A percentile compares a stretch with the other conserved stretches of the same genome.
These are phyloP conservation scores for Oryza glaberrima DNA, from an alignment of 176 grass and related monocot species.

Conservation along the genomic window DNA sequence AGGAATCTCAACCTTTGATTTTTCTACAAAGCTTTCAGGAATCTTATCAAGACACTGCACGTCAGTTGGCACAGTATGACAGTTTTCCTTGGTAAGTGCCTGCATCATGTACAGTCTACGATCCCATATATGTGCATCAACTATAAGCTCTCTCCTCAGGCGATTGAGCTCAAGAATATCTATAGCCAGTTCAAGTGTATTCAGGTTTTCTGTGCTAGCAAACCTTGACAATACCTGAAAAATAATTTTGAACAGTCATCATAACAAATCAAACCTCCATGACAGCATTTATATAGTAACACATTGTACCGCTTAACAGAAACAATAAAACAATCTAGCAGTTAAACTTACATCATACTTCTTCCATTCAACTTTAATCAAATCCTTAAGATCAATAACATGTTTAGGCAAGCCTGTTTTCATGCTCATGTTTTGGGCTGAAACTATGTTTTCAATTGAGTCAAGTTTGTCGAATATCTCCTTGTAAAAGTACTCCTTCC, in stretches of 20 bases:
- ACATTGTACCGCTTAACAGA: constrained; percentile 3
- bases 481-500: constrained; percentile 58
- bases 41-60: constrained; percentile 41
- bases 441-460: constrained; percentile 58
- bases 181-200: constrained; percentile 44
- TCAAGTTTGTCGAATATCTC: constrained; percentile 71
- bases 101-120: constrained; percentile 69
- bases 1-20: constrained; percentile 36
- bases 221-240: constrained; percentile 53
- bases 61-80: constrained; percentile 39
- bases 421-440: constrained; percentile 53
- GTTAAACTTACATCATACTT: constrained; percentile 79
- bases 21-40: constrained; percentile 41
- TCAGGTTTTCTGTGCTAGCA: constrained; percentile 48
- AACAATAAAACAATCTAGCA: constrained; percentile 39
- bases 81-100: constrained; percentile 66
- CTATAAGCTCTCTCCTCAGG: constrained; percentile 63
- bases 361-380: constrained; percentile 66
- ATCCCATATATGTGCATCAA: constrained; percentile 78
- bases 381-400: constrained; percentile 66
- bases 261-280: constrained; percentile 28
- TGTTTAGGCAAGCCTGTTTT: constrained; percentile 67
- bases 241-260: constrained; percentile 11
- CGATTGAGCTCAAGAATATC: constrained; percentile 91
- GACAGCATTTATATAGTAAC: constrained; percentile 3